A percentile compares a stretch with the other conserved stretches of the same genome.
These are phyloP conservation scores for Neostapfia colusana DNA, from an alignment of 176 grass and related monocot genomes.

Conservation along the genomic window DNA sequence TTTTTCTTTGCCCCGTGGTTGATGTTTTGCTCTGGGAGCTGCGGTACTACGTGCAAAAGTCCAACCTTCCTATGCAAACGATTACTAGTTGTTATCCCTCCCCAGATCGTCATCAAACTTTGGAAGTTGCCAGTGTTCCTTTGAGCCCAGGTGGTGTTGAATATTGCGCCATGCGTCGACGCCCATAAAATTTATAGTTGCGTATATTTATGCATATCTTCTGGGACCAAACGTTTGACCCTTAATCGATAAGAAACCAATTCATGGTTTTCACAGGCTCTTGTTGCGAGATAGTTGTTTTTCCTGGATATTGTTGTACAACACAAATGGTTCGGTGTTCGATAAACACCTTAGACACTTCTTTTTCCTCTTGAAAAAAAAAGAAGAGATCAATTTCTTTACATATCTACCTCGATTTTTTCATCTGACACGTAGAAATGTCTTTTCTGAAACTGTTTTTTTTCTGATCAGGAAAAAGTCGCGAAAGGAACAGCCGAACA, in stretches of 20 bases:
- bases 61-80: constrained; percentile 44
- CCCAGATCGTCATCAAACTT: constrained; percentile 32
- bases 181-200: constrained; percentile 12
- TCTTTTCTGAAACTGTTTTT: not conserved
- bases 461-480: constrained; percentile 16
- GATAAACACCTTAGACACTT: not conserved
- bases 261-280: not conserved
- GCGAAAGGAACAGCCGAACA: constrained; percentile 39
- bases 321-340: no score
- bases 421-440: constrained; percentile 1
- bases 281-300: not conserved
- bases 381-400: not conserved
- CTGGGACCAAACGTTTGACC: not conserved
- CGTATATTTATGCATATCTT: constrained; percentile 37
- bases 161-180: constrained; percentile 24
- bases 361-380: not conserved
- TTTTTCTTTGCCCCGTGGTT: constrained; percentile 40
- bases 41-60: constrained; percentile 40
- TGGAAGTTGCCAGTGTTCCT: constrained; percentile 22
- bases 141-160: constrained; percentile 30
- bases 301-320: not conserved
- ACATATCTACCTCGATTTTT: not conserved
- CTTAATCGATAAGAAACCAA: constrained; percentile 25
- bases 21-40: constrained; percentile 40
- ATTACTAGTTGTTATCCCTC: constrained; percentile 22